A percentile compares a stretch with the other conserved stretches of the same genome.
These are phyloP conservation scores for Mycena sp. DNA, from an alignment of 1,284 basidiomycete genomes.

Conservation along the genomic window DNA sequence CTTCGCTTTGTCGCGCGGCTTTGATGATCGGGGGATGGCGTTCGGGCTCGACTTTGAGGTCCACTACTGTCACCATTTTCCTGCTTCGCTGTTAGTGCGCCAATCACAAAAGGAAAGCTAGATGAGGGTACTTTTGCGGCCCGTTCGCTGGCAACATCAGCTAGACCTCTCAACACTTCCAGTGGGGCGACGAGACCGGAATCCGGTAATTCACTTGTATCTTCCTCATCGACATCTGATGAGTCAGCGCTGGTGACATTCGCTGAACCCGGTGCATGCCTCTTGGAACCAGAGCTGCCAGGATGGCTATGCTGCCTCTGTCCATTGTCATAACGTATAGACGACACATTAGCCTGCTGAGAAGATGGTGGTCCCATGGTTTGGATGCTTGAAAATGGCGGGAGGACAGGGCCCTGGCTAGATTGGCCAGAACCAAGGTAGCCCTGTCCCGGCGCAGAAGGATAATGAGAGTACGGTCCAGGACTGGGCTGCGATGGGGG, in stretches of 20 bases:
- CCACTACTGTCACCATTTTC: constrained; percentile 82
- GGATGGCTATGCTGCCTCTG: constrained; percentile 50
- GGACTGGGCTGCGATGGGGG: constrained; percentile 38
- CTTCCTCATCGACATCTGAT: constrained; percentile 78
- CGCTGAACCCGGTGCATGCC: constrained; percentile 66
- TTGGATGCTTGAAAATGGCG: constrained; percentile 77
- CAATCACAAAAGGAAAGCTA: too few species aligned
- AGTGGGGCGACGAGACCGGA: constrained; percentile 84
- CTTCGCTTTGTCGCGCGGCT: constrained; percentile 74
- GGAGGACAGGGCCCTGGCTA: constrained; percentile 61
- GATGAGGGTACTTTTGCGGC: too few species aligned
- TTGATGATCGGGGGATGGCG: constrained; percentile 73
- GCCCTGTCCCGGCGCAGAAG: constrained; percentile 38
- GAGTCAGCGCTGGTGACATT: constrained; percentile 79
- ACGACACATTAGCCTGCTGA: constrained; percentile 62
- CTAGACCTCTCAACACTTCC: constrained; percentile 82
- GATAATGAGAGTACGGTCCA: constrained; percentile 46
- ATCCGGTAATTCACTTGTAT: constrained; percentile 80
- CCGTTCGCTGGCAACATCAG: constrained; percentile 80
- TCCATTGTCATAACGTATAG: constrained; percentile 63
- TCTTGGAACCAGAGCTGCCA: constrained; percentile 42
- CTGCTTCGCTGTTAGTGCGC: too few species aligned
- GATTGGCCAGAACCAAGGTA: constrained; percentile 37
- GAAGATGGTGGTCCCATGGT: constrained; percentile 60
- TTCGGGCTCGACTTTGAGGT: constrained; percentile 76